These are phyloP conservation scores for Hemileccinum impolitum DNA, from an alignment of 768 basidiomycete genomes.

Conservation along the genomic window DNA sequence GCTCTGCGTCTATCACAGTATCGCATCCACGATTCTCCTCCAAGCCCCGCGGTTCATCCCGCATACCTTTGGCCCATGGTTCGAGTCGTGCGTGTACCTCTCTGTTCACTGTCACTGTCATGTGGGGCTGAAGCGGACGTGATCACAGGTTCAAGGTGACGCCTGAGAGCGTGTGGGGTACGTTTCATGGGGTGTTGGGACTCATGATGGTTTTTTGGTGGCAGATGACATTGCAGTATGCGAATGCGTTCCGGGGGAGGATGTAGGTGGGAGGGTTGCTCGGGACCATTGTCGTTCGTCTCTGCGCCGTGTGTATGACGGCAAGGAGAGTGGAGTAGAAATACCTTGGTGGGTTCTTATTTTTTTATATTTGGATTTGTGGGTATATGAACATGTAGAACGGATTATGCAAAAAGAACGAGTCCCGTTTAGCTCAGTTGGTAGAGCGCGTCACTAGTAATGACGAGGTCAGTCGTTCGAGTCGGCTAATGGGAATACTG, in stretches of 20 bases:
- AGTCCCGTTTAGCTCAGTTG: slow-evolving; percentile 44
- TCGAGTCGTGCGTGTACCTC: slow-evolving; percentile 53
- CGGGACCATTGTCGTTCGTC: too few relatives aligned
- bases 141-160: slow-evolving; percentile 43
- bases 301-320: too few relatives aligned
- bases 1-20: slow-evolving; percentile 72
- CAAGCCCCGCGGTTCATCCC: slow-evolving; percentile 81
- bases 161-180: slow-evolving; percentile 73
- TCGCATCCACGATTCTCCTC: slow-evolving; percentile 70
- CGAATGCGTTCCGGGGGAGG: slow-evolving; percentile 36
- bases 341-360: too few relatives aligned
- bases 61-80: slow-evolving; percentile 54
- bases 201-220: slow-evolving; percentile 78
- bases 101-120: not conserved
- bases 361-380: too few relatives aligned
- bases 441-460: slow-evolving; percentile 51
- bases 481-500: slow-evolving; percentile 39
- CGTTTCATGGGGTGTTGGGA: slow-evolving; percentile 66
- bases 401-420: not conserved
- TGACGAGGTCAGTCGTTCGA: slow-evolving; percentile 43
- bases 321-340: not conserved
- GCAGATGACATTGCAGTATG: slow-evolving; percentile 65
- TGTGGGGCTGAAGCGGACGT: not conserved
- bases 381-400: too few relatives aligned
- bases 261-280: not conserved